A percentile compares a stretch with the other conserved stretches of the same genome.
phyloP scores from a whole-genome alignment of 495 filamentous ascomycete genomes.

The Neurospora sp. region DNA sequence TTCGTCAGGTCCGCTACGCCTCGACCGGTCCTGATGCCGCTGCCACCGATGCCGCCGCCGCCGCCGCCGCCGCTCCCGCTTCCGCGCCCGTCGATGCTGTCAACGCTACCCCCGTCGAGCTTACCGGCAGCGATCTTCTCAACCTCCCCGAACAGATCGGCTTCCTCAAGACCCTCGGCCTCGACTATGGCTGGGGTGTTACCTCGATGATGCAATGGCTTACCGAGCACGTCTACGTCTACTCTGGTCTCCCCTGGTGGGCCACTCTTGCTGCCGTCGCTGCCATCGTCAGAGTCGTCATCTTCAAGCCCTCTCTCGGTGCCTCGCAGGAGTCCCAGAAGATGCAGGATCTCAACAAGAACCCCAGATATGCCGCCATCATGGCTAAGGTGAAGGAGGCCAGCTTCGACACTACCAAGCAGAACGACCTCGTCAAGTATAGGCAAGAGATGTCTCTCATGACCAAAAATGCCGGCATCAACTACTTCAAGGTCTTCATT shows the following conservation, averaged over 20 bases:
- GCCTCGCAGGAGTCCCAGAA: conserved; percentile 50
- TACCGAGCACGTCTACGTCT: conserved; percentile 75
- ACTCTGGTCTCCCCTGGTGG: conserved; percentile 70
- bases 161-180: conserved; percentile 68
- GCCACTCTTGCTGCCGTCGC: conserved; percentile 55
- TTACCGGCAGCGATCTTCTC: conserved; percentile 34
- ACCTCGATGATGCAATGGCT: conserved; percentile 58
- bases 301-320: conserved; percentile 54
- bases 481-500: conserved; percentile 40
- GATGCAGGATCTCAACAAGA: conserved; percentile 38
- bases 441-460: conserved; percentile 38
- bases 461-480: conserved; percentile 44
- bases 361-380: conserved; percentile 41
- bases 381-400: conserved; percentile 38
- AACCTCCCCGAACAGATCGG: conserved; percentile 63
- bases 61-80: conserved; percentile 1
- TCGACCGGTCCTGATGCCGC: conserved; percentile 19
- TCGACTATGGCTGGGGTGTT: conserved; percentile 78
- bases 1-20: conserved; percentile 21
- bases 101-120: conserved; percentile 12
- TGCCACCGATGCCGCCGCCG: background rate
- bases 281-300: conserved; percentile 47
- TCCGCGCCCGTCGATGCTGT: conserved; percentile 6
- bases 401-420: conserved; percentile 26
- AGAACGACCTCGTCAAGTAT: conserved; percentile 25